These are phyloP conservation scores for Orbilia ellipsospora DNA, from an alignment of 2,329 filamentous ascomycete species.

Conservation along the genomic window DNA sequence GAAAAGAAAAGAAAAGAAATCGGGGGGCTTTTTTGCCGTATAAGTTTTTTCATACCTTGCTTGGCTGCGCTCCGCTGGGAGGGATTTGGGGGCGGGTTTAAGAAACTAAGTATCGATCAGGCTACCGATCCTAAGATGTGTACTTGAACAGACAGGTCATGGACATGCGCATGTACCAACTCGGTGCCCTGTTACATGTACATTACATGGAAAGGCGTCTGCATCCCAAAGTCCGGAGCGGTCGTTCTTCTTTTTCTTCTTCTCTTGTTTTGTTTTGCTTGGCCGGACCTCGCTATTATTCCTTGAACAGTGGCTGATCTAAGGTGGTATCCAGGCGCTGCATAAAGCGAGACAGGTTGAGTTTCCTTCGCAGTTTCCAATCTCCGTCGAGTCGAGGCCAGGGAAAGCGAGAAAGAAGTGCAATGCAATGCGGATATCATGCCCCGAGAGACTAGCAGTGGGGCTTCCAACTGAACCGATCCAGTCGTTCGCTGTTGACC, in stretches of 20 bases:
- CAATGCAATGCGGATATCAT: constrained; percentile 31
- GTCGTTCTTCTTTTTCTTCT: constrained; percentile 1
- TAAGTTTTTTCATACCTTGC: constrained; percentile 6
- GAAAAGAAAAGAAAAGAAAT: constrained; percentile 8
- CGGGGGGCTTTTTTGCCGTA: constrained; percentile 16
- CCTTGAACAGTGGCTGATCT: constrained; percentile 40
- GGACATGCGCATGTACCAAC: too few species aligned
- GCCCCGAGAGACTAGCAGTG: constrained; percentile 21
- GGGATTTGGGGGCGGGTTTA: constrained; percentile 34
- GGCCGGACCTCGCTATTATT: constrained; percentile 25
- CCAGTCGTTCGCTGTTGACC: background rate
- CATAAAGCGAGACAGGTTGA: constrained; percentile 34
- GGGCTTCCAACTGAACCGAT: constrained; percentile 22
- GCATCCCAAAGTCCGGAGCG: too few species aligned
- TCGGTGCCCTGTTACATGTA: too few species aligned
- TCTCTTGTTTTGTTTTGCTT: constrained; percentile 8
- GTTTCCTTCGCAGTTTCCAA: constrained; percentile 38
- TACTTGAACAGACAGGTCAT: too few species aligned
- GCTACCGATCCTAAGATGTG: constrained; percentile 35
- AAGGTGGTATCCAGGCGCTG: constrained; percentile 52
- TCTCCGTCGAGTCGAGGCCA: constrained; percentile 46
- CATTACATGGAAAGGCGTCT: too few species aligned
- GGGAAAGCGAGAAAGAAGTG: constrained; percentile 13
- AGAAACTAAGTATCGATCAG: constrained; percentile 16
- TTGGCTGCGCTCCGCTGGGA: constrained; percentile 34